phyloP scores from a whole-genome alignment of 2,329 filamentous ascomycete genomes.

The Verticillium nubilum region DNA sequence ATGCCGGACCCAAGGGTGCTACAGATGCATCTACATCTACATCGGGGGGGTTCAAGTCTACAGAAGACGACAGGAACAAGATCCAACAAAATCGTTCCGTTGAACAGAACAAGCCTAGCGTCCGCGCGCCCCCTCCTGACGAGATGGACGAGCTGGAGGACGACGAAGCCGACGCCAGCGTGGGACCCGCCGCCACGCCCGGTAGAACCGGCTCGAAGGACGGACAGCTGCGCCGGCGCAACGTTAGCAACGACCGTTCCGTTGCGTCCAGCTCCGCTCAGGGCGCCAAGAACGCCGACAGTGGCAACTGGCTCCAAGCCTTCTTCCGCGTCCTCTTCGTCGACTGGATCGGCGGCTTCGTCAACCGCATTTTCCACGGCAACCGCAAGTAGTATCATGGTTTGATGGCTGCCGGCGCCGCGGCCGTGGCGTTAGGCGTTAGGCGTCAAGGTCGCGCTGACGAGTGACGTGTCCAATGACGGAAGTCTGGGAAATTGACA shows the following conservation, averaged over 20 bases:
- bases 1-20: slow-evolving; percentile 8
- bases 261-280: slow-evolving; percentile 15
- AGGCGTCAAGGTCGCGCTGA: background rate
- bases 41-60: background rate
- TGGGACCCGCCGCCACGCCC: background rate
- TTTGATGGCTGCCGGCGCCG: slow-evolving; percentile 9
- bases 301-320: slow-evolving; percentile 23
- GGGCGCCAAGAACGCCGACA: slow-evolving; percentile 8
- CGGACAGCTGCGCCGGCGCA: slow-evolving; percentile 6
- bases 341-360: slow-evolving; percentile 30
- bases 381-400: background rate
- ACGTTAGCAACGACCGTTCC: slow-evolving; percentile 7
- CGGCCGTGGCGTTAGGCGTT: slow-evolving; percentile 3
- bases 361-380: slow-evolving; percentile 11
- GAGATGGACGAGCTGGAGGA: slow-evolving; percentile 4
- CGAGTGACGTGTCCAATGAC: background rate
- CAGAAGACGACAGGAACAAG: background rate
- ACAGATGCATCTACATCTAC: background rate
- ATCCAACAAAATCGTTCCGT: background rate
- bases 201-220: background rate
- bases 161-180: background rate
- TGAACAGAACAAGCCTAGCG: background rate
- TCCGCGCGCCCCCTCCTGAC: slow-evolving; percentile 4
- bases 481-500: background rate
- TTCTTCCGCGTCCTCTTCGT: slow-evolving; percentile 30